These are phyloP conservation scores for Vitellaria paradoxa DNA, from an alignment of 179 eudicot species.

Conservation along the genomic window DNA sequence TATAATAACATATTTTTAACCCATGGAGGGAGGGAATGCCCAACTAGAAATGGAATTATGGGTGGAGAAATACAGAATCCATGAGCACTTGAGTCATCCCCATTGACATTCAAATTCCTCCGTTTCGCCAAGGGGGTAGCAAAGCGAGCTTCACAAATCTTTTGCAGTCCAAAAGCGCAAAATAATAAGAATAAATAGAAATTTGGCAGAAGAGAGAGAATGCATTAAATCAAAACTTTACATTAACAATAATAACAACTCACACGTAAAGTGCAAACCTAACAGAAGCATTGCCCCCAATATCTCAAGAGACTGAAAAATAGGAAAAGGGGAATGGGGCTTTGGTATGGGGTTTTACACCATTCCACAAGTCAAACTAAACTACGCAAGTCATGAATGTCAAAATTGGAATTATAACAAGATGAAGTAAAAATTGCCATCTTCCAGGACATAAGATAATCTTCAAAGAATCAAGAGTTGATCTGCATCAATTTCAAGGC, in stretches of 20 bases:
- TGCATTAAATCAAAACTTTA: not conserved
- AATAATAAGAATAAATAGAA: too few species aligned
- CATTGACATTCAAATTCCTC: too few species aligned
- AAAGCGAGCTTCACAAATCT: too few species aligned
- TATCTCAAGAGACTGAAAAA: too few species aligned
- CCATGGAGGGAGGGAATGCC: too few species aligned
- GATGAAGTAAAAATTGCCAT: not conserved
- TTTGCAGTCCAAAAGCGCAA: too few species aligned
- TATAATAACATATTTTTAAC: too few species aligned
- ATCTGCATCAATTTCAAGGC: constrained; percentile 24
- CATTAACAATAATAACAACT: not conserved
- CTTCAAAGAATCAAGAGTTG: not conserved
- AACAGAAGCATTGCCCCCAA: not conserved
- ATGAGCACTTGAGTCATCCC: too few species aligned
- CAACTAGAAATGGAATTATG: too few species aligned
- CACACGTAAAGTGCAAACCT: not conserved
- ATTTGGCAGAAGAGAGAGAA: too few species aligned
- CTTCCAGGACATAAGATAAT: not conserved
- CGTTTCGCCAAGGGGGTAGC: too few species aligned
- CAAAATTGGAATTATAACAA: not conserved
- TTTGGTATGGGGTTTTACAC: not conserved
- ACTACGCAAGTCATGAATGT: not conserved
- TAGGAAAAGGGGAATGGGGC: not conserved
- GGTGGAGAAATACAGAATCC: too few species aligned
- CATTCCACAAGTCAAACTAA: not conserved